phyloP scores from a whole-genome alignment of 73 alveolate species.

The Breviolum minutum region DNA sequence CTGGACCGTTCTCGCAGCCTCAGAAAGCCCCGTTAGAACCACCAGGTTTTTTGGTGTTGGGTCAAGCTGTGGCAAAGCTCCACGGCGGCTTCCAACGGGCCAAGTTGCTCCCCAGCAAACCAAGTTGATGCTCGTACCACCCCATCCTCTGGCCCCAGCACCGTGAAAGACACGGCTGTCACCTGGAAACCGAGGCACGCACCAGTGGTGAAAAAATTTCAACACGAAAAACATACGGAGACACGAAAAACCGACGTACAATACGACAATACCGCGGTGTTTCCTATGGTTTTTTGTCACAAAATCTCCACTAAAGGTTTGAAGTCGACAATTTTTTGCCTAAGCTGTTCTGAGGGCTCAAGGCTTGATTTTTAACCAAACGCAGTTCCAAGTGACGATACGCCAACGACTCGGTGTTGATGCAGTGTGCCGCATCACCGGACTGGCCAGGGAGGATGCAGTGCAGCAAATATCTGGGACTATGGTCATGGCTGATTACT shows the following conservation, averaged over 20 bases:
- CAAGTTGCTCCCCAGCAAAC: slow-evolving; percentile 68
- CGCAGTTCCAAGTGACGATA: slow-evolving; percentile 43
- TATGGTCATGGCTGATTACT: not conserved
- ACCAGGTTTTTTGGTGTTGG: not conserved
- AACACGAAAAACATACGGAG: no score
- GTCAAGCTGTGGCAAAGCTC: no score
- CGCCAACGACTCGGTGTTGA: slow-evolving; percentile 85
- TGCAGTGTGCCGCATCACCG: slow-evolving; percentile 83
- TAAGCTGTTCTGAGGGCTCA: no score
- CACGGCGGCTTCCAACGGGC: not conserved
- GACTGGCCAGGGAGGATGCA: slow-evolving; percentile 9
- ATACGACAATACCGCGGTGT: no score
- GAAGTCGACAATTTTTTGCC: no score
- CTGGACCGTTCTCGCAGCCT: not conserved
- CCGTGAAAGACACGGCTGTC: slow-evolving; percentile 87
- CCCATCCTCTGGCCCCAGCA: slow-evolving; percentile 75
- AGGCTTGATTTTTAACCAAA: no score
- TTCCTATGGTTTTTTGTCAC: no score
- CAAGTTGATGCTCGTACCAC: slow-evolving; percentile 91
- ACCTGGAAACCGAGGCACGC: not conserved
- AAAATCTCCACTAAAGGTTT: no score
- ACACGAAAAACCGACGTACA: no score
- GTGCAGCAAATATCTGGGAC: not conserved
- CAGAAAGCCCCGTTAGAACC: not conserved
- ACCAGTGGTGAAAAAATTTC: no score